A percentile compares a stretch with the other conserved stretches of the same genome.
Evolutionary conservation across 129 eudicot species (phyloP).

Genomic region (Gnaphalium uliginosum): DNA sequence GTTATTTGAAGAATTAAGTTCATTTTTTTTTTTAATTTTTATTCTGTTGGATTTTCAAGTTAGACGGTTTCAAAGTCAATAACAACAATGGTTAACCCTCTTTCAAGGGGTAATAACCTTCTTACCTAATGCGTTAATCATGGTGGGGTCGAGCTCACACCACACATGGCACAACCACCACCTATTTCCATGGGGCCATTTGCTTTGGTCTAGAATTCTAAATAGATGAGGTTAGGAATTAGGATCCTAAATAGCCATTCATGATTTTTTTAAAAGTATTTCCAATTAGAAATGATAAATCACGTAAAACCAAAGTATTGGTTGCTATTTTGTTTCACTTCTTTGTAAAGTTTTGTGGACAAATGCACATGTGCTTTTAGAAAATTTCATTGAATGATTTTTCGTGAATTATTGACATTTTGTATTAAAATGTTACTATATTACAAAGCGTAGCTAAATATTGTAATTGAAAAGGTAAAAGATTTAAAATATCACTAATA

Average conservation of each 20-base stretch:
- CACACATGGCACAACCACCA: conserved; percentile 21
- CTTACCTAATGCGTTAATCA: conserved; percentile 29
- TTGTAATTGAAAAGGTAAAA: too few species aligned
- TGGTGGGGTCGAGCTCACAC: conserved; percentile 16
- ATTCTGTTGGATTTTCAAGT: too few species aligned
- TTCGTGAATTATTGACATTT: neutral
- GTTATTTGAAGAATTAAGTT: too few species aligned
- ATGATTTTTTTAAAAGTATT: neutral
- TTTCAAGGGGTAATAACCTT: neutral
- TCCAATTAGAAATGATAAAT: conserved; percentile 15
- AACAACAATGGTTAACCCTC: neutral
- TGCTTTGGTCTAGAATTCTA: conserved; percentile 29
- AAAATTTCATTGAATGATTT: neutral
- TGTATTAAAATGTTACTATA: too few species aligned
- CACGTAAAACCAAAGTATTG: conserved; percentile 12
- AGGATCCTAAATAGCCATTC: conserved; percentile 21
- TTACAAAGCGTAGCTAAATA: too few species aligned
- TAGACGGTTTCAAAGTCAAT: too few species aligned
- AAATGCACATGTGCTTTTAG: neutral
- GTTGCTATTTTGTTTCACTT: conserved; percentile 22
- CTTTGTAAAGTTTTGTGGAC: conserved; percentile 11
- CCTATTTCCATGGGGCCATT: neutral
- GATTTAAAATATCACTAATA: too few species aligned
- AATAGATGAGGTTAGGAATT: conserved; percentile 32
- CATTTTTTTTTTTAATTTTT: too few species aligned